A percentile compares a stretch with the other conserved stretches of the same genome.
Conservation (phyloP, 768 basidiomycete genomes). For the Serendipita indica region DNA sequence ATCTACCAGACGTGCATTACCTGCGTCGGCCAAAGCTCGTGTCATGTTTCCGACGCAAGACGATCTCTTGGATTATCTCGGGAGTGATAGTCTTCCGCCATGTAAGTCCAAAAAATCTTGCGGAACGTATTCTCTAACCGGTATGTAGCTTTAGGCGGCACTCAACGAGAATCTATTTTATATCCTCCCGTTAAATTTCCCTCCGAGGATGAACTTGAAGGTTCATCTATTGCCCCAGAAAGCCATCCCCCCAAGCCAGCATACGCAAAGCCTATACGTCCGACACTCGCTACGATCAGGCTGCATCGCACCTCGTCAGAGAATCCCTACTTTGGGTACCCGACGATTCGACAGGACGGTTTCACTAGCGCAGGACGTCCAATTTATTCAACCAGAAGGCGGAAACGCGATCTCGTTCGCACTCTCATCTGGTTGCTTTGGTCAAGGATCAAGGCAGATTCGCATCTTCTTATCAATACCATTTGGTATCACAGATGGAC, state of each 20-base stretch:
- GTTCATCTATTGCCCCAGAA: not conserved
- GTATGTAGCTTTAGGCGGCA: not conserved
- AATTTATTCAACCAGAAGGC: not conserved
- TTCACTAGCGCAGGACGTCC: not conserved
- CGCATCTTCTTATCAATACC: too few species aligned
- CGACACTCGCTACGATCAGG: not conserved
- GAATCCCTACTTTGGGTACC: slow-evolving; percentile 2
- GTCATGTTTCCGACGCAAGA: not conserved
- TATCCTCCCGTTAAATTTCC: not conserved
- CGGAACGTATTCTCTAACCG: not conserved
- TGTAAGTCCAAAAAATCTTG: not conserved
- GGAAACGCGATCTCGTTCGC: slow-evolving; percentile 6
- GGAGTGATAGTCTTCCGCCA: not conserved
- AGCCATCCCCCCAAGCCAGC: not conserved
- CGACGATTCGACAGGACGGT: not conserved
- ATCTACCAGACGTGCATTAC: not conserved
- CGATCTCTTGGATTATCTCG: not conserved
- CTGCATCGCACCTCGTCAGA: not conserved
- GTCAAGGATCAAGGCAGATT: too few species aligned
- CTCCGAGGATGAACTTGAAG: not conserved
- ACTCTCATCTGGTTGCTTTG: slow-evolving; percentile 5
- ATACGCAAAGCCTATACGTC: not conserved
- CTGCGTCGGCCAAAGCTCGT: not conserved
- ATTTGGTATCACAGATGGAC: too few species aligned
- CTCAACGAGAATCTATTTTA: not conserved